These are phyloP conservation scores for Pulveroboletus sp. DNA, from an alignment of 768 basidiomycete species.

Conservation along the genomic window DNA sequence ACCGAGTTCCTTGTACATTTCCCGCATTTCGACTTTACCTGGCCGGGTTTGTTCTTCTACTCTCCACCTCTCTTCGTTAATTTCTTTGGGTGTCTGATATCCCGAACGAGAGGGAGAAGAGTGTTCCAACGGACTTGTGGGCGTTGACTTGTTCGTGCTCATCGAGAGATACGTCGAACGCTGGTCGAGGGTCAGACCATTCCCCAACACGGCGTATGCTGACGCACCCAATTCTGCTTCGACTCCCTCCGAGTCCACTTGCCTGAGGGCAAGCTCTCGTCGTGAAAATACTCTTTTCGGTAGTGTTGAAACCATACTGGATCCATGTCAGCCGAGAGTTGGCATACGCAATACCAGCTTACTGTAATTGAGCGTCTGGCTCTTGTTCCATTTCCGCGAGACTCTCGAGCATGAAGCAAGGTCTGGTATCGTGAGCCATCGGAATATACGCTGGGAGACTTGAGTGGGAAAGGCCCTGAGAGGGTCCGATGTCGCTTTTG, in stretches of 20 bases:
- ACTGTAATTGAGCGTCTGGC: constrained; percentile 92
- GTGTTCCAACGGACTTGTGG: constrained; percentile 45
- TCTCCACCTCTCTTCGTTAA: constrained; percentile 72
- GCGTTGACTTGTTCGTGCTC: constrained; percentile 38
- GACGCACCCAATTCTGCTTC: constrained; percentile 82
- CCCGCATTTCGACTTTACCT: constrained; percentile 82
- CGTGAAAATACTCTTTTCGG: constrained; percentile 83
- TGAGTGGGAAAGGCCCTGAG: constrained; percentile 77
- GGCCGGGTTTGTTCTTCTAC: constrained; percentile 57
- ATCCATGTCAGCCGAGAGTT: constrained; percentile 3
- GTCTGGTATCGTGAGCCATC: constrained; percentile 55
- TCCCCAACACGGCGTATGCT: background rate
- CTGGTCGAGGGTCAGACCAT: constrained; percentile 33
- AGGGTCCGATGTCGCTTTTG: constrained; percentile 45
- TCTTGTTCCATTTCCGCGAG: constrained; percentile 83
- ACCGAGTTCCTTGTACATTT: constrained; percentile 87
- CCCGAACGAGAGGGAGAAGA: constrained; percentile 54
- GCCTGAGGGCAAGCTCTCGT: constrained; percentile 70
- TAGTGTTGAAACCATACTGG: constrained; percentile 95
- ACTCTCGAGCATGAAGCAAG: constrained; percentile 79
- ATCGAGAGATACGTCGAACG: constrained; percentile 47
- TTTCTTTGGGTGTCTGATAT: constrained; percentile 74
- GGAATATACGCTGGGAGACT: constrained; percentile 75
- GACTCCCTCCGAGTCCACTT: constrained; percentile 94
- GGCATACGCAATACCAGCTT: constrained; percentile 12